Conservation (phyloP, 768 basidiomycete species). For the Russula sp. region DNA sequence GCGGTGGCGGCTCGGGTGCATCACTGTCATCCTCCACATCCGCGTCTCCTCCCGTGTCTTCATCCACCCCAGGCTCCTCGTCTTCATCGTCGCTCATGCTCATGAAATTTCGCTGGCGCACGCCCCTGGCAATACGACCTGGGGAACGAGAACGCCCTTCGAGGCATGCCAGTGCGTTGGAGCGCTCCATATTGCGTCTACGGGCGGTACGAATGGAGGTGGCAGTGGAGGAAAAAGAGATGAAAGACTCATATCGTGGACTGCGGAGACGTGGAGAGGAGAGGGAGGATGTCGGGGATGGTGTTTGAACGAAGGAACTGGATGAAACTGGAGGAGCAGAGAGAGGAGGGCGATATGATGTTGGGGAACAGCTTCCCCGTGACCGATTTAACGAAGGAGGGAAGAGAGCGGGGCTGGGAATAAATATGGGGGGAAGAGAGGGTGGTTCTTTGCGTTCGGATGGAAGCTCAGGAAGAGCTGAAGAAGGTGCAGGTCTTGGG, state of each 20-base stretch:
- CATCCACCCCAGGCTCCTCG: conserved; percentile 27
- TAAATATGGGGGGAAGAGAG: conserved; percentile 8
- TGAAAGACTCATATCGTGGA: conserved; percentile 21
- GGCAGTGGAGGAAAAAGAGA: conserved; percentile 19
- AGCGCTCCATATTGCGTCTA: conserved; percentile 15
- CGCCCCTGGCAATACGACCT: conserved; percentile 21
- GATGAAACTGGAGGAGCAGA: conserved; percentile 9
- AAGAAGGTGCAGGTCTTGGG: conserved; percentile 51
- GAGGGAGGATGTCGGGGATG: background rate
- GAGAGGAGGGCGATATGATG: background rate
- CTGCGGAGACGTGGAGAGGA: conserved; percentile 23
- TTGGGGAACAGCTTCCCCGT: background rate
- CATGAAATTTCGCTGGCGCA: conserved; percentile 49
- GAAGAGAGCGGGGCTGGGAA: conserved; percentile 10
- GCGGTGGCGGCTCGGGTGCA: conserved; percentile 17
- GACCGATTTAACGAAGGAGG: background rate
- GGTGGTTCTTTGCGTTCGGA: conserved; percentile 5
- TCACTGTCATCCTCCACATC: conserved; percentile 29
- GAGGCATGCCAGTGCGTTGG: conserved; percentile 50
- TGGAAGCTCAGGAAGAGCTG: conserved; percentile 43
- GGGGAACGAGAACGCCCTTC: conserved; percentile 42
- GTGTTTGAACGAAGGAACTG: background rate
- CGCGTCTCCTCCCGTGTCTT: conserved; percentile 15
- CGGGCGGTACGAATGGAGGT: conserved; percentile 17
- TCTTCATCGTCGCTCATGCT: conserved; percentile 61